Evolutionary conservation across 306 rosid genomes (phyloP), one percentile per base, ranked within the genome.

Genomic region (Oemleria cerasiformis): DNA sequence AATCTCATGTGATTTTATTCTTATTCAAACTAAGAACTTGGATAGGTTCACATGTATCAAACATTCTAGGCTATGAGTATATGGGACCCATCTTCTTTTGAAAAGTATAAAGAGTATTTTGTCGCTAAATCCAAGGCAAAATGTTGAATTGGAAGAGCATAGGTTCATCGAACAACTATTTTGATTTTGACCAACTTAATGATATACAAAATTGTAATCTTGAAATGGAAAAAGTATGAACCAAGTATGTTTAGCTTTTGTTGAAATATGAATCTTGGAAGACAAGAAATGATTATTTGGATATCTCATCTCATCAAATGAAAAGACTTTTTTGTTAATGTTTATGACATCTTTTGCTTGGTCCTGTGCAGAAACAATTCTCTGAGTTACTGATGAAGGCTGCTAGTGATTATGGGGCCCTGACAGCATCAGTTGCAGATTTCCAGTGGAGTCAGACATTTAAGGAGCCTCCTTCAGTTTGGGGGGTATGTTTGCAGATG

Each of bases 381-480:
- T 89, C 99, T 7, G 99, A 91, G 62, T 82, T 94, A 65, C 73
- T 94, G 74, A 94, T 88, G 99, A 94, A 91, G 80, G 99, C 99
- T 65, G 97, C 97, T 58, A 86, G 99, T 85, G 97, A 89, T 78
- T 94, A 94, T 75, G 97, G 97, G 67, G 96, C 90, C 73, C 84
- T 94, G 88, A 94, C 99, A 45, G 85, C 92, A 71, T 94, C 99
- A 59, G 97, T 91, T 80, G 85, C 90, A 59, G 97, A 94, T 85
- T 91, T 94, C 75, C 96, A 91, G 80, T 94, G 99, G 99, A 94
- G 97, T 80, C 99, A 87, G 83, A 94, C 91, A 74, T 94, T 94
- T 53, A 94, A 89, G 86, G 99, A 91, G 72, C 88, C 97, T 67
- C 97, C 97, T 82, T 82, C 96, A 67, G 98, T 88, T 43, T 91